Base-by-base conservation (phyloP, 345 rosid genomes). In the Balakata baccata region DNA sequence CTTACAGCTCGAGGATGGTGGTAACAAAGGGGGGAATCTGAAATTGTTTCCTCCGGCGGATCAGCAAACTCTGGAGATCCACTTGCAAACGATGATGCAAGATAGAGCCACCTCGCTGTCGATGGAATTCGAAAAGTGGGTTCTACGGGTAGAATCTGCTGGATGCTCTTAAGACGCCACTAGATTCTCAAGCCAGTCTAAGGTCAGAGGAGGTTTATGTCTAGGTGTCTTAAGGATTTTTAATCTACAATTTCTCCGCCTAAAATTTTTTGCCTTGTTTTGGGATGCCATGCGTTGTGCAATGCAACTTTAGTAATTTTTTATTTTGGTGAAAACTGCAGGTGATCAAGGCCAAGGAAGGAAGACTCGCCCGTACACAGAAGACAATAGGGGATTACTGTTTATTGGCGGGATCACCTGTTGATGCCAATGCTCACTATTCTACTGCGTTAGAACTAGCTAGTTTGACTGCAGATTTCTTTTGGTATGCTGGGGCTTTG, bases 361-460 rank as follows among this genome's bases (percentile, higher is more conserved):
- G 98, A 54, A 91, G 99, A 62, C 89, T 95, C 74, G 97, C 90
- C 13, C 92, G 97, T 41, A 96, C 96, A 34, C 99, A 96, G 68
- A 96, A 96, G 87, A 93, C 96, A 16, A 96, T 91, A n/a, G 99
- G 99, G 77, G 99, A 93, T 85, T 96, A 96, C 65, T 93, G 93
- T 78, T 86, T 96, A 83, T 79, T 96, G 84, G 99, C 98, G 23
- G 99, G 97, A 71, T 96, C 99, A 38, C 99, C 98, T 79, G 92
- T 93, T 83, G 99, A 93, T 90, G 97, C 99, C 68, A 90, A 93
- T 81, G 98, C 97, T 37, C 99, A 96, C 77, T 96, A 91, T 86
- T 82, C 88, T 34, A 96, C 99, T 43, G 98, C 99, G 25, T 47
- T 90, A 58, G 98, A 93, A 51, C 87, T 96, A 12, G 96, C 97